Percentiles rank a stretch among this genome's conserved stretches.
phyloP scores from a whole-genome alignment of 805 yeast genomes.

The Yamadazyma kitorensis region DNA sequence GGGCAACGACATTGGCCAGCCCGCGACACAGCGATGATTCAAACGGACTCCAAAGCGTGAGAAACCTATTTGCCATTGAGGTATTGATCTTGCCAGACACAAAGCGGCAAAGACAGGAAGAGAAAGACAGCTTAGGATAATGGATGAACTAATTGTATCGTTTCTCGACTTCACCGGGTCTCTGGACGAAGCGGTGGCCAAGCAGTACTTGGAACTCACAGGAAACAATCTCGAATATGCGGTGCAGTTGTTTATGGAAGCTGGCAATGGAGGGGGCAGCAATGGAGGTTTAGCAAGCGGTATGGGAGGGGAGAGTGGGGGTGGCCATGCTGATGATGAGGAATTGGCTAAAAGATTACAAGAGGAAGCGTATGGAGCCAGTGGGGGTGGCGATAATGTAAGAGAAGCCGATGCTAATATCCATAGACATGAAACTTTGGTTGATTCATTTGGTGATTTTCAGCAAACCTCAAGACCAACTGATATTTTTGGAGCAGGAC shows the following conservation, averaged over 20 bases:
- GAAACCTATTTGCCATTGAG: too few species aligned
- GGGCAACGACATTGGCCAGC: too few species aligned
- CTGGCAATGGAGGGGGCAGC: slow-evolving; percentile 11
- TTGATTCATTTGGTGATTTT: slow-evolving; percentile 34
- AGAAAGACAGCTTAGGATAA: too few species aligned
- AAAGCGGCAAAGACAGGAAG: too few species aligned
- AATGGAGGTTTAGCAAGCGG: slow-evolving; percentile 6
- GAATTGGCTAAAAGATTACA: slow-evolving; percentile 62
- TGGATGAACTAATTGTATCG: slow-evolving; percentile 57
- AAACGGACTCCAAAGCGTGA: too few species aligned
- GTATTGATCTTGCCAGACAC: too few species aligned
- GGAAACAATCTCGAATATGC: slow-evolving; percentile 81
- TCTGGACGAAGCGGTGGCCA: slow-evolving; percentile 63
- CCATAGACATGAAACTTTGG: slow-evolving; percentile 71
- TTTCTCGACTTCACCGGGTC: slow-evolving; percentile 85
- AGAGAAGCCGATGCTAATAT: slow-evolving; percentile 72
- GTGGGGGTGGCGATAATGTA: slow-evolving; percentile 33
- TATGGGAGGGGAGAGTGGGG: too few species aligned
- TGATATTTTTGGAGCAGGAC: slow-evolving; percentile 48
- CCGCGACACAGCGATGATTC: too few species aligned
- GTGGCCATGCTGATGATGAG: slow-evolving; percentile 34
- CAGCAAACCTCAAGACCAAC: slow-evolving; percentile 19
- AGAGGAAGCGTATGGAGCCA: slow-evolving; percentile 59
- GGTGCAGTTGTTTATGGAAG: slow-evolving; percentile 75
- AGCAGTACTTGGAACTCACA: slow-evolving; percentile 74